Percentiles rank a stretch among this genome's conserved stretches.
These are phyloP conservation scores for Colletotrichum zoysiae DNA, from an alignment of 2,329 filamentous ascomycete genomes.

Conservation along the genomic window DNA sequence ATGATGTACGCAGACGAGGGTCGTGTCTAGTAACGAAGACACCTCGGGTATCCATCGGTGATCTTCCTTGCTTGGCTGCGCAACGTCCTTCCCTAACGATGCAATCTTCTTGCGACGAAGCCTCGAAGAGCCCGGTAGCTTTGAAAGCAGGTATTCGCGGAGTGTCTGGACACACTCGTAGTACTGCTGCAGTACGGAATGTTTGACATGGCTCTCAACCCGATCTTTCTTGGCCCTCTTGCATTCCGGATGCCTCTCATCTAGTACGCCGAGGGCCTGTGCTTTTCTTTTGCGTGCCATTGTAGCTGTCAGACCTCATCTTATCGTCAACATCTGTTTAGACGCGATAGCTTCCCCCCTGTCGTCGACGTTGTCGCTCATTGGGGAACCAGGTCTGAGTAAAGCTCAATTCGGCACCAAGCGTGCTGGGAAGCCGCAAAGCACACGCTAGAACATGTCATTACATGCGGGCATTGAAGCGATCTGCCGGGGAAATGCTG, in stretches of 20 bases:
- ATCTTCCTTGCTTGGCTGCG: constrained; percentile 40
- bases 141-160: constrained; percentile 76
- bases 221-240: constrained; percentile 26
- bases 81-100: constrained; percentile 53
- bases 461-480: background rate
- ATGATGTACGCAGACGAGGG: constrained; percentile 71
- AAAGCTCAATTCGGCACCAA: background rate
- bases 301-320: constrained; percentile 7
- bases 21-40: constrained; percentile 74
- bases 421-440: background rate
- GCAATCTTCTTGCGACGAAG: constrained; percentile 69
- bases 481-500: constrained; percentile 9
- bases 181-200: constrained; percentile 41
- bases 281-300: constrained; percentile 33
- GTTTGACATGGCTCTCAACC: constrained; percentile 19
- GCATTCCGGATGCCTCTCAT: background rate
- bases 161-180: constrained; percentile 76
- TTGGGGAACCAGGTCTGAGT: background rate
- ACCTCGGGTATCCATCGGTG: constrained; percentile 58
- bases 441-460: constrained; percentile 18
- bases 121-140: constrained; percentile 76
- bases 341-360: constrained; percentile 1
- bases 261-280: background rate
- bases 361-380: background rate
- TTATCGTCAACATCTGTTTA: background rate